Percentiles rank a stretch among this genome's conserved stretches.
Conservation (phyloP, 495 filamentous ascomycete genomes). For the Paragyromitra xinjiangensis region DNA sequence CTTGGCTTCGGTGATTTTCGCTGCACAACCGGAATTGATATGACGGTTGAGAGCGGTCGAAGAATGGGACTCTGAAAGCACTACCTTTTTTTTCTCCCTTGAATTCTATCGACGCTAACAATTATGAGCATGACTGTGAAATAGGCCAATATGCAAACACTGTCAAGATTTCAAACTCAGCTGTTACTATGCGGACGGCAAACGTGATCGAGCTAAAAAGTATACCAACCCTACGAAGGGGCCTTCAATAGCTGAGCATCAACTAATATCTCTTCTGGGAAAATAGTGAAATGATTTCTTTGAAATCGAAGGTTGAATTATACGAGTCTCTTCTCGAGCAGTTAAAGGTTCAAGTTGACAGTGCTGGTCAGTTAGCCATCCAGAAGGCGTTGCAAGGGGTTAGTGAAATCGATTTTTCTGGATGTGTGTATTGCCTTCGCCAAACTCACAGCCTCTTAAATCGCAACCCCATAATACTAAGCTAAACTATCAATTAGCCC, state of each 20-base stretch:
- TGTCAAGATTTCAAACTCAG: conserved; percentile 64
- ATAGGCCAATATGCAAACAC: conserved; percentile 64
- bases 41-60: conserved; percentile 32
- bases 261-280: conserved; percentile 27
- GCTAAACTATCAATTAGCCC: conserved; percentile 20
- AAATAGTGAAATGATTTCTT: conserved; percentile 61
- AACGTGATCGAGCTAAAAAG: conserved; percentile 68
- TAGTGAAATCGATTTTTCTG: conserved; percentile 37
- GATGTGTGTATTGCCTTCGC: conserved; percentile 40
- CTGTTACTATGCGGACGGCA: conserved; percentile 68
- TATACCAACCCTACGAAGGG: conserved; percentile 41
- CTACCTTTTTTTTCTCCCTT: background rate
- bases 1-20: background rate
- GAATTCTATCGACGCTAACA: conserved; percentile 14
- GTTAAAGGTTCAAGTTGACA: conserved; percentile 62
- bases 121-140: conserved; percentile 5
- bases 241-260: background rate
- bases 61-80: conserved; percentile 31
- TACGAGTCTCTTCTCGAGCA: conserved; percentile 61
- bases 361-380: conserved; percentile 64
- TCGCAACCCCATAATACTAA: conserved; percentile 8
- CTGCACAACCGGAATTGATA: background rate
- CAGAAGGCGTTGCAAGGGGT: conserved; percentile 54
- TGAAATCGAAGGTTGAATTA: conserved; percentile 63
- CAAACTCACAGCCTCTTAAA: conserved; percentile 32